phyloP scores from a whole-genome alignment of 371 early-diverging fungal genomes.

The Mucor lusitanicus region DNA sequence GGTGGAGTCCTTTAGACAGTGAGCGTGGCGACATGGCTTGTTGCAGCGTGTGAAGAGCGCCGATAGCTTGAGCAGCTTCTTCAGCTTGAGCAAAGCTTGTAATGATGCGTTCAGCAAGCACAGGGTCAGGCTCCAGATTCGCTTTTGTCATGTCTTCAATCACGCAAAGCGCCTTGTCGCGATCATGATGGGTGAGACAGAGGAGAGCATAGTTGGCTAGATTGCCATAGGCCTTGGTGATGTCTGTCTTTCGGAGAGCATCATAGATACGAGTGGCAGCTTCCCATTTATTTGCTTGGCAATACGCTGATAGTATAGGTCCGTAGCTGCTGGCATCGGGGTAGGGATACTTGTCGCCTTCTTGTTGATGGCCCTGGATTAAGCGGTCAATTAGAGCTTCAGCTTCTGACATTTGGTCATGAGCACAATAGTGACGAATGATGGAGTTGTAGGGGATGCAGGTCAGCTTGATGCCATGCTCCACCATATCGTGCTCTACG shows the following conservation, averaged over 20 bases:
- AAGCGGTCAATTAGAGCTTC: slow-evolving; percentile 28
- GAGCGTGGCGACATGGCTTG: slow-evolving; percentile 30
- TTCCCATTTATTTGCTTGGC: slow-evolving; percentile 26
- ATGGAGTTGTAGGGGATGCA: slow-evolving; percentile 53
- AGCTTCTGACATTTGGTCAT: slow-evolving; percentile 32
- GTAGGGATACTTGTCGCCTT: slow-evolving; percentile 17
- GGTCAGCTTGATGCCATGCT: slow-evolving; percentile 34
- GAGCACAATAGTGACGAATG: slow-evolving; percentile 45
- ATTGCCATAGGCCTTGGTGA: slow-evolving; percentile 49
- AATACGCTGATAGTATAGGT: slow-evolving; percentile 47
- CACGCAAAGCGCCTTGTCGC: slow-evolving; percentile 24
- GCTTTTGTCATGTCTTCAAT: slow-evolving; percentile 41
- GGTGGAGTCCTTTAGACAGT: slow-evolving; percentile 22
- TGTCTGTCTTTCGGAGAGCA: slow-evolving; percentile 36
- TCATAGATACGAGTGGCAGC: slow-evolving; percentile 35
- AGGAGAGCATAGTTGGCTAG: slow-evolving; percentile 49
- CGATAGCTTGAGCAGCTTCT: slow-evolving; percentile 27
- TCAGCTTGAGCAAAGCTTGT: slow-evolving; percentile 17
- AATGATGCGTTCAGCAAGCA: slow-evolving; percentile 35
- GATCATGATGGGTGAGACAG: slow-evolving; percentile 30
- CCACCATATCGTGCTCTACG: slow-evolving; percentile 38
- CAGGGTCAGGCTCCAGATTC: slow-evolving; percentile 45
- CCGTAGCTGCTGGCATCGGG: slow-evolving; percentile 53
- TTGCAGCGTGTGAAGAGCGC: slow-evolving; percentile 27
- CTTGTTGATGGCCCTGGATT: slow-evolving; percentile 11